phyloP scores from a whole-genome alignment of 306 rosid species.

The Carpinus fangiana region DNA sequence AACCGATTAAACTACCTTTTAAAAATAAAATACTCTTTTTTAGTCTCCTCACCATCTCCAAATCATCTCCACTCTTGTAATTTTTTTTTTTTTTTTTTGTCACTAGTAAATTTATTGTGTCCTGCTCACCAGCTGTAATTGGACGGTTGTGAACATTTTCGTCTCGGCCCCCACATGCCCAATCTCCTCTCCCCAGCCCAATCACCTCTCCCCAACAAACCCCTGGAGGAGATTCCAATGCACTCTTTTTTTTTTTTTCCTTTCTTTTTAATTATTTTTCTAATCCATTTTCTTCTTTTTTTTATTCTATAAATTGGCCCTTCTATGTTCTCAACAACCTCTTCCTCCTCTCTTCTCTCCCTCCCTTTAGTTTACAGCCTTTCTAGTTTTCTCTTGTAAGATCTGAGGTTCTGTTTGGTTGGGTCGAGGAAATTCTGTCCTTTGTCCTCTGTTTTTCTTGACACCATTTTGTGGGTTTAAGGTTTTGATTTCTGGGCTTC shows the following conservation, averaged over 20 bases:
- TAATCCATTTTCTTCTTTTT: neutral
- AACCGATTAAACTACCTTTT: too few species aligned
- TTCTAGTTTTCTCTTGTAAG: neutral
- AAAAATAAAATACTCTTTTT: too few species aligned
- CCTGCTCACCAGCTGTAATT: slow-evolving; percentile 42
- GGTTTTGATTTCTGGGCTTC: slow-evolving; percentile 7
- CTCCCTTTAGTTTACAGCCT: neutral
- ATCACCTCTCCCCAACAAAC: slow-evolving; percentile 33
- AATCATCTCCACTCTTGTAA: too few species aligned
- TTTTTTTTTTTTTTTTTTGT: too few species aligned
- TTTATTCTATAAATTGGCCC: slow-evolving; percentile 52
- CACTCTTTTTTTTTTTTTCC: neutral
- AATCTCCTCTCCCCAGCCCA: slow-evolving; percentile 27
- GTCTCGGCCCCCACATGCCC: slow-evolving; percentile 32
- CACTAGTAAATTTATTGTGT: neutral
- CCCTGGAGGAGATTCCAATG: slow-evolving; percentile 51
- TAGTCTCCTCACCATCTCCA: too few species aligned
- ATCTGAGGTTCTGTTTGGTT: slow-evolving; percentile 11
- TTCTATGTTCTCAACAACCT: slow-evolving; percentile 24
- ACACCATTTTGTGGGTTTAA: neutral
- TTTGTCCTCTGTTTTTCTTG: neutral
- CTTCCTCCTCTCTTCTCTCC: slow-evolving; percentile 32
- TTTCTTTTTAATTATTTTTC: neutral
- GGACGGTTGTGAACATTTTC: slow-evolving; percentile 31
- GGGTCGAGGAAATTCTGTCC: neutral